Evolutionary conservation across 768 basidiomycete species (phyloP).

Genomic region (Tubosaeta sp.): DNA sequence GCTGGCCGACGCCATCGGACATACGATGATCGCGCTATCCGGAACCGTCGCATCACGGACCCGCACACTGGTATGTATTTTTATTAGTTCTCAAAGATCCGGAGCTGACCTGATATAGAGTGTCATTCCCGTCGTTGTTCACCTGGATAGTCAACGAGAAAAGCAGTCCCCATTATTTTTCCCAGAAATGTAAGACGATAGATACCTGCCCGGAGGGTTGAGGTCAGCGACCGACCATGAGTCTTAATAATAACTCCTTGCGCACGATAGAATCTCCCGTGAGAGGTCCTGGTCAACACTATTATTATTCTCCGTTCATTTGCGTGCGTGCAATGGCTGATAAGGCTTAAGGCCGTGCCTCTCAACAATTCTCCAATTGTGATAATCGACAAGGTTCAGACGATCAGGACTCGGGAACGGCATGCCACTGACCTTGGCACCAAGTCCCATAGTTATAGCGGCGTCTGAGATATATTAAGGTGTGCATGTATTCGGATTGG

Average conservation of each 20-base stretch:
- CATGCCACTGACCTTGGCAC: too few relatives aligned
- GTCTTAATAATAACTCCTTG: slow-evolving; percentile 53
- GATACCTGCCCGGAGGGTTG: slow-evolving; percentile 34
- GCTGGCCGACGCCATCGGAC: slow-evolving; percentile 16
- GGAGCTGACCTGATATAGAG: slow-evolving; percentile 57
- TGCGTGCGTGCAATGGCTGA: slow-evolving; percentile 37
- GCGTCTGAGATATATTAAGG: too few relatives aligned
- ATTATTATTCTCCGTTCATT: background rate
- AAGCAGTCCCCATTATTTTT: too few relatives aligned
- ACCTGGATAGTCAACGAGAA: slow-evolving; percentile 72
- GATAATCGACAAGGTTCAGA: background rate
- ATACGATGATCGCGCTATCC: slow-evolving; percentile 29
- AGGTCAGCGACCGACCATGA: slow-evolving; percentile 66
- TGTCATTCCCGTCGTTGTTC: slow-evolving; percentile 62
- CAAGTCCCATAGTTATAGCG: too few relatives aligned
- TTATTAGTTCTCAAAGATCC: background rate
- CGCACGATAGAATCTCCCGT: slow-evolving; percentile 20
- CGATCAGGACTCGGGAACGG: too few relatives aligned
- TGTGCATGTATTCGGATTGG: too few relatives aligned
- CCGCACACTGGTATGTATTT: slow-evolving; percentile 57
- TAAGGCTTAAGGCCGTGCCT: slow-evolving; percentile 36
- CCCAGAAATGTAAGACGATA: slow-evolving; percentile 39
- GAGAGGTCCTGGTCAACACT: background rate
- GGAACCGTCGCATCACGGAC: slow-evolving; percentile 54
- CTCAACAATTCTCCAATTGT: slow-evolving; percentile 62